Evolutionary conservation across 176 grass and related monocot species (phyloP).

Genomic region (Oryza australiensis): DNA sequence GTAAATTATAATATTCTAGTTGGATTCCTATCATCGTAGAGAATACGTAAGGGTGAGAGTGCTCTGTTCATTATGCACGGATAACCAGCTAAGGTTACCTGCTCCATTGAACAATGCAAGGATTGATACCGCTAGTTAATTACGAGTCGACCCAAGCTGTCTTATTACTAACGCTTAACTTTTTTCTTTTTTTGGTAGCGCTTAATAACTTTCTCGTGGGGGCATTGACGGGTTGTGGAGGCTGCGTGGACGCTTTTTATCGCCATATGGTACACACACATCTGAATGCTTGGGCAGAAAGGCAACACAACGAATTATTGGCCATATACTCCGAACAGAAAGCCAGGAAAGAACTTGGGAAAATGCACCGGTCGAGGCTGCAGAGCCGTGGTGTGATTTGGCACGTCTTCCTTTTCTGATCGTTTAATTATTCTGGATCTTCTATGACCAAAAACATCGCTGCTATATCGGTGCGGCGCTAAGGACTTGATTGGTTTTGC

Average conservation of each 20-base stretch:
- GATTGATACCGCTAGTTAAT: neutral
- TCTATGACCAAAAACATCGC: neutral
- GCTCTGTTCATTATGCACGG: neutral
- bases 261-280: neutral
- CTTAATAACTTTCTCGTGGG: neutral
- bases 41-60: too few species aligned
- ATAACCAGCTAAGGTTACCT: neutral
- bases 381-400: conserved; percentile 12
- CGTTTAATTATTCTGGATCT: neutral
- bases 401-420: neutral
- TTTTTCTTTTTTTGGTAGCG: too few species aligned
- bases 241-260: conserved; percentile 11
- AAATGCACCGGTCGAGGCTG: neutral
- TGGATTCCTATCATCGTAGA: too few species aligned
- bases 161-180: neutral
- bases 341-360: neutral
- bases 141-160: neutral
- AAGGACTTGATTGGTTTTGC: too few species aligned
- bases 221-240: neutral
- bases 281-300: conserved; percentile 22
- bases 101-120: neutral
- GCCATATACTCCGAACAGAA: neutral
- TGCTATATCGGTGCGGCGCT: too few species aligned
- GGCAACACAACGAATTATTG: neutral
- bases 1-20: neutral